Percentiles rank a stretch among this genome's conserved stretches.
These are phyloP conservation scores for Claviceps pazoutovae DNA, from an alignment of 2,329 filamentous ascomycete species.

Conservation along the genomic window DNA sequence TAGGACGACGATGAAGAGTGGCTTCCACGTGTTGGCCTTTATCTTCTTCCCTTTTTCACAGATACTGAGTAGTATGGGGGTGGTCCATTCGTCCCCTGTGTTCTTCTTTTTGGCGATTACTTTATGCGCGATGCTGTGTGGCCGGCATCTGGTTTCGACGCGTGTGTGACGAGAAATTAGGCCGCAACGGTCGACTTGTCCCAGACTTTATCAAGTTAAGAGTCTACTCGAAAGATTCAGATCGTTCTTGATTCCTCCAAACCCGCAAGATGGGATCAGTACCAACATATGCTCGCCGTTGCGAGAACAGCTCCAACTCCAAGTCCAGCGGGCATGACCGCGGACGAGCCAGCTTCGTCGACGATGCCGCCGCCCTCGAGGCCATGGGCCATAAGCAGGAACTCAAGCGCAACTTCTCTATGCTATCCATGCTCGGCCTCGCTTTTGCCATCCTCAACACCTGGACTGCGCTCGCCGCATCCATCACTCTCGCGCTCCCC, in stretches of 20 bases:
- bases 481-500: constrained; percentile 39
- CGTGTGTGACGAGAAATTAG: not conserved
- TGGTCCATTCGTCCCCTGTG: too few relatives aligned
- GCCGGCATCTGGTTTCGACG: not conserved
- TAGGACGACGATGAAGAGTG: too few relatives aligned
- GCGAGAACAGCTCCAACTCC: not conserved
- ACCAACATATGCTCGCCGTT: not conserved
- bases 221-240: too few relatives aligned
- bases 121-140: not conserved
- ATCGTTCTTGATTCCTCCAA: too few relatives aligned
- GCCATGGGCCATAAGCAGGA: constrained; percentile 34
- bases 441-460: constrained; percentile 36
- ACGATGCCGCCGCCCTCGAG: constrained; percentile 26
- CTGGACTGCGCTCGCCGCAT: constrained; percentile 35
- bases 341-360: not conserved
- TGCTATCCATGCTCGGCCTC: constrained; percentile 32
- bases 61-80: too few relatives aligned
- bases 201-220: too few relatives aligned
- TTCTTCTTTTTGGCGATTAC: too few relatives aligned
- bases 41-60: too few relatives aligned
- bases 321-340: not conserved
- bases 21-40: too few relatives aligned
- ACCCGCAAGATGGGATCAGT: not conserved
- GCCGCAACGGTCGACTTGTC: not conserved
- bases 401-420: constrained; percentile 35